These are phyloP conservation scores for Salix udensis DNA, from an alignment of 345 rosid species.

Conservation along the genomic window DNA sequence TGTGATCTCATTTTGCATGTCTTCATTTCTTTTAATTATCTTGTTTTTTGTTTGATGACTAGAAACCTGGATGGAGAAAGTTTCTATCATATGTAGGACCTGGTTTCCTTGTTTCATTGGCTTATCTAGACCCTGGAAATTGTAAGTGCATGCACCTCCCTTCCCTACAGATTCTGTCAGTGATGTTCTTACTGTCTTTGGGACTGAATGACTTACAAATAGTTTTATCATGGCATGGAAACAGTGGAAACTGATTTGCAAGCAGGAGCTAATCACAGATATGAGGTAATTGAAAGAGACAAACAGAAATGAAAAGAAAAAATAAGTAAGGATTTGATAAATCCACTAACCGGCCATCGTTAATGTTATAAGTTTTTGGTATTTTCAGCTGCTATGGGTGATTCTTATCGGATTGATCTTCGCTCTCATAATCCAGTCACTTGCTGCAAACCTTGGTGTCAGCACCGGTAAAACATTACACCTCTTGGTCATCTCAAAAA, in stretches of 20 bases:
- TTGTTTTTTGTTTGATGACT: background rate
- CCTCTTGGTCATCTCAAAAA: background rate
- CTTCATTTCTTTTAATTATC: background rate
- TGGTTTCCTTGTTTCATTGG: constrained; percentile 57
- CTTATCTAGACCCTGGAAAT: constrained; percentile 68
- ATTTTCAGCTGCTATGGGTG: constrained; percentile 58
- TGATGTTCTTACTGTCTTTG: background rate
- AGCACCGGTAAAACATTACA: constrained; percentile 42
- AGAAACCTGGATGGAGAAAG: constrained; percentile 59
- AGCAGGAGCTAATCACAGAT: constrained; percentile 58
- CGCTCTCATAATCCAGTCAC: constrained; percentile 67
- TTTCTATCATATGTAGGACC: constrained; percentile 54
- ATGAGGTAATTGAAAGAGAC: constrained; percentile 36
- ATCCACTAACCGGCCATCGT: background rate
- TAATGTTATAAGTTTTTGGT: background rate
- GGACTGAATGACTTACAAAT: background rate
- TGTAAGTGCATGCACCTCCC: constrained; percentile 18
- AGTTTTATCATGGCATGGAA: background rate
- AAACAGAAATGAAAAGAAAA: background rate
- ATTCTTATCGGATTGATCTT: constrained; percentile 52
- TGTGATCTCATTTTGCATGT: too few relatives aligned
- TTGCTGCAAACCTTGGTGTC: constrained; percentile 69
- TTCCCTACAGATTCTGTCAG: background rate
- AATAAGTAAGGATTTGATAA: background rate
- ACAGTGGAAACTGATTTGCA: constrained; percentile 75